Conservation (phyloP, 805 yeast species). For the Wickerhamomyces bisporus region DNA sequence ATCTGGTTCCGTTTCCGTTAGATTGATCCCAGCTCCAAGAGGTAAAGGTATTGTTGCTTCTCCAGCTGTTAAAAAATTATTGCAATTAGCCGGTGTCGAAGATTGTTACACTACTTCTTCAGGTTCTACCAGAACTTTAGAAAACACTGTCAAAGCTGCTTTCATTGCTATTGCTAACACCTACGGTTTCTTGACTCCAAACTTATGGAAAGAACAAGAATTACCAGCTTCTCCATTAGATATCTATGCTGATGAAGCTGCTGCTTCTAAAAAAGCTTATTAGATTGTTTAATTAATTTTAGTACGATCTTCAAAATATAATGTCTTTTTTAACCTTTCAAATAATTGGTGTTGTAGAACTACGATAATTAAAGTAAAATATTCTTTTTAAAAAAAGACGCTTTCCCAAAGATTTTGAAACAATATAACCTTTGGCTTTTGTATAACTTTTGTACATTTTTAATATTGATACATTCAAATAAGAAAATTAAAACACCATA, state of each 20-base stretch:
- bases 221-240: slow-evolving; percentile 93
- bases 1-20: slow-evolving; percentile 99
- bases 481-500: no score
- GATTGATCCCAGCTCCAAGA: slow-evolving; percentile 99
- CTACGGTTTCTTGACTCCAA: slow-evolving; percentile 99
- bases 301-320: not conserved
- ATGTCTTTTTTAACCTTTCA: not conserved
- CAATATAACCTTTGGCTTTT: no score
- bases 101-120: slow-evolving; percentile 98
- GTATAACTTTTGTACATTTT: no score
- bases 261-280: slow-evolving; percentile 70
- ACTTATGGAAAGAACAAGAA: slow-evolving; percentile 90
- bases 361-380: no score
- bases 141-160: slow-evolving; percentile 99
- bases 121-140: slow-evolving; percentile 99
- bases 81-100: slow-evolving; percentile 99
- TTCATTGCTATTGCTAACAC: slow-evolving; percentile 99
- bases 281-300: slow-evolving; percentile 34
- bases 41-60: slow-evolving; percentile 99
- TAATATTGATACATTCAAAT: not conserved
- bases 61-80: slow-evolving; percentile 98
- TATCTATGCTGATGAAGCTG: slow-evolving; percentile 82
- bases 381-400: no score
- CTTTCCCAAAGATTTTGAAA: no score
- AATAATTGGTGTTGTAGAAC: not conserved